Evolutionary conservation across 2,329 filamentous ascomycete genomes (phyloP).

Genomic region (Cordyceps pruinosa): DNA sequence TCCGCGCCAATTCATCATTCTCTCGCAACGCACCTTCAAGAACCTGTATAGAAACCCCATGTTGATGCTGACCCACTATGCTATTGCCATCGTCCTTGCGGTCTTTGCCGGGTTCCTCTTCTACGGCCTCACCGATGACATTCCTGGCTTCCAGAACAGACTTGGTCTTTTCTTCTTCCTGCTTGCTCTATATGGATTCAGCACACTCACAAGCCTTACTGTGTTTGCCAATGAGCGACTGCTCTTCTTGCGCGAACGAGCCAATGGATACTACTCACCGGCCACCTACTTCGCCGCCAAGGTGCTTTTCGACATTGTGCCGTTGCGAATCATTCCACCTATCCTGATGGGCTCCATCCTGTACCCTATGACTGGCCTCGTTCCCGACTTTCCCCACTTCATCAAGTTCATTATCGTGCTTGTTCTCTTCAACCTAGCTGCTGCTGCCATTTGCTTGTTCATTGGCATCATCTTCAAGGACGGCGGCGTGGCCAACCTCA

Average conservation of each 20-base stretch:
- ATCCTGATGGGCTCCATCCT: slow-evolving; percentile 93
- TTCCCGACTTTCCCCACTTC: slow-evolving; percentile 76
- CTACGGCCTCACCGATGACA: slow-evolving; percentile 92
- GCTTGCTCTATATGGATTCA: slow-evolving; percentile 91
- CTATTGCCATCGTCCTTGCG: slow-evolving; percentile 88
- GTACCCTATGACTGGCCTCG: slow-evolving; percentile 94
- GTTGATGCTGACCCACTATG: slow-evolving; percentile 97
- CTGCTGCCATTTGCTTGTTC: slow-evolving; percentile 87
- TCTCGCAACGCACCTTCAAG: slow-evolving; percentile 88
- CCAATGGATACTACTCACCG: slow-evolving; percentile 93
- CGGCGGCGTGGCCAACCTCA: slow-evolving; percentile 80
- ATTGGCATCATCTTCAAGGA: slow-evolving; percentile 95
- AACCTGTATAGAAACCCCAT: slow-evolving; percentile 97
- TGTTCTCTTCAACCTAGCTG: slow-evolving; percentile 92
- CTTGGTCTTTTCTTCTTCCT: slow-evolving; percentile 97
- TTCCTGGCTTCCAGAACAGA: slow-evolving; percentile 94
- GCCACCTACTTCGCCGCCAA: slow-evolving; percentile 93
- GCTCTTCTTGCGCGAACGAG: slow-evolving; percentile 85
- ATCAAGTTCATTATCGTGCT: slow-evolving; percentile 86
- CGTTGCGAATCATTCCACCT: slow-evolving; percentile 86
- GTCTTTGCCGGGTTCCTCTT: slow-evolving; percentile 94
- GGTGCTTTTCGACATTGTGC: slow-evolving; percentile 96
- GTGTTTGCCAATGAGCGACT: slow-evolving; percentile 89
- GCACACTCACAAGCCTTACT: slow-evolving; percentile 84
- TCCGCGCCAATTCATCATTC: slow-evolving; percentile 74